phyloP scores from a whole-genome alignment of 1,284 basidiomycete genomes.

The Cryptococcus deneoformans region DNA sequence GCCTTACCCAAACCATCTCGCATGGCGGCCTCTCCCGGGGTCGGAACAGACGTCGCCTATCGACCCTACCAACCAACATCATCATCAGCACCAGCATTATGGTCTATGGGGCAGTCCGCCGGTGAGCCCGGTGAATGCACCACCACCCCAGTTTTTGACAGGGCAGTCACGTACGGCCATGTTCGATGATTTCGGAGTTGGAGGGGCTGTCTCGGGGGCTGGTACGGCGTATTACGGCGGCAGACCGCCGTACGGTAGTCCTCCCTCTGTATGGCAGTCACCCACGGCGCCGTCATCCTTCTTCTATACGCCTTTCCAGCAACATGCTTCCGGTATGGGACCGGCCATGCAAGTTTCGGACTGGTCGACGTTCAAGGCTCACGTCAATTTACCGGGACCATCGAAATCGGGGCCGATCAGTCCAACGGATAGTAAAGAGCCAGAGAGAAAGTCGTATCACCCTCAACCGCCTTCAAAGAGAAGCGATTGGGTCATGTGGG shows the following conservation, averaged over 20 bases:
- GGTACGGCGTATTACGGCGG: not conserved
- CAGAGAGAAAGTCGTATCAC: slow-evolving; percentile 48
- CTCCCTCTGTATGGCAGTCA: slow-evolving; percentile 14
- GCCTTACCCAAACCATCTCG: slow-evolving; percentile 3
- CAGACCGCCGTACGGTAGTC: slow-evolving; percentile 1
- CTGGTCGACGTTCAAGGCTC: not conserved
- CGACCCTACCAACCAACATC: slow-evolving; percentile 11
- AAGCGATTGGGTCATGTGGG: slow-evolving; percentile 95
- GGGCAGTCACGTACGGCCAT: slow-evolving; percentile 12
- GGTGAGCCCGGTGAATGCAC: slow-evolving; percentile 17
- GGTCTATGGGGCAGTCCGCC: slow-evolving; percentile 24
- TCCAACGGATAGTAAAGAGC: slow-evolving; percentile 10
- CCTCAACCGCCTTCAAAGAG: slow-evolving; percentile 57
- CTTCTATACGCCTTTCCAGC: slow-evolving; percentile 15
- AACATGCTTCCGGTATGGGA: slow-evolving; percentile 10
- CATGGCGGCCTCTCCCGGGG: slow-evolving; percentile 4
- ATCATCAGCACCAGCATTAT: not conserved
- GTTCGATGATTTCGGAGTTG: slow-evolving; percentile 6
- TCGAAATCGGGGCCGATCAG: not conserved
- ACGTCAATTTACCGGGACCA: too few species aligned
- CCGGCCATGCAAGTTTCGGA: slow-evolving; percentile 3
- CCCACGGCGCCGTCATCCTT: slow-evolving; percentile 13
- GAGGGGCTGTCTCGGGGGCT: not conserved
- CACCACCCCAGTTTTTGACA: slow-evolving; percentile 3
- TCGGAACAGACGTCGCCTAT: slow-evolving; percentile 17